Evolutionary conservation across 495 filamentous ascomycete genomes (phyloP), one percentile per base, ranked within the genome.

Genomic region (Trichoderma asperelloides): DNA sequence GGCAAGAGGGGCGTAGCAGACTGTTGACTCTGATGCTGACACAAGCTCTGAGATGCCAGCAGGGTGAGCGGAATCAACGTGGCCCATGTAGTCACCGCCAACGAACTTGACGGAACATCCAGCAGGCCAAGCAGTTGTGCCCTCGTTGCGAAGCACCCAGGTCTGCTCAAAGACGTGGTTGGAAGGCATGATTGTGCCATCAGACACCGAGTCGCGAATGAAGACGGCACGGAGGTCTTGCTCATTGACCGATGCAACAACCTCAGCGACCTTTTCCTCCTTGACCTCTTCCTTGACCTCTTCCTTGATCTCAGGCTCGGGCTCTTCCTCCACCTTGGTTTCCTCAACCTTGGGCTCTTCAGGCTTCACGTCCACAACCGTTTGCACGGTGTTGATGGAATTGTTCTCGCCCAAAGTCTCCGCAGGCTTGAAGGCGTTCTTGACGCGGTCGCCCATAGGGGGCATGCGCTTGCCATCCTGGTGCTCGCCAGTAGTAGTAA

Each of bases 11-110:
- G 81, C 78, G 63, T 87, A 83, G 73, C 91, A 85, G 67, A 88
- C 85, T 72, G 93, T 94, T 74, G 91, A 96, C 78, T 92, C 88
- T 73, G 88, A 89, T 49, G 90, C 89, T 47, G 82, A 83, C 39
- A 85, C 84, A 66, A 96, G 85, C 62, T 92, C 87, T 12, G 82
- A 79, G 23, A 89, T 85, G 69, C 88, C 89, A 3, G 88, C 87
- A 9, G 92, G 90, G 75, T 91, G 92, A 64, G 79, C 83, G 28
- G 88, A 81, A 73, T 96, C 90, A 63, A 96, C 82, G 68, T 93
- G 88, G 71, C 93, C 91, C 96, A 99, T 98, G 74, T 90, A 89
- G 74, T 98, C 96, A 65, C 95, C 95, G 63, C 93, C 92, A 65
- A 93, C 87, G 71, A 92, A 97, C 77, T 89, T 92, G 70, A 98